Evolutionary conservation across 768 basidiomycete genomes (phyloP).

Genomic region (Trametes sanguinea): DNA sequence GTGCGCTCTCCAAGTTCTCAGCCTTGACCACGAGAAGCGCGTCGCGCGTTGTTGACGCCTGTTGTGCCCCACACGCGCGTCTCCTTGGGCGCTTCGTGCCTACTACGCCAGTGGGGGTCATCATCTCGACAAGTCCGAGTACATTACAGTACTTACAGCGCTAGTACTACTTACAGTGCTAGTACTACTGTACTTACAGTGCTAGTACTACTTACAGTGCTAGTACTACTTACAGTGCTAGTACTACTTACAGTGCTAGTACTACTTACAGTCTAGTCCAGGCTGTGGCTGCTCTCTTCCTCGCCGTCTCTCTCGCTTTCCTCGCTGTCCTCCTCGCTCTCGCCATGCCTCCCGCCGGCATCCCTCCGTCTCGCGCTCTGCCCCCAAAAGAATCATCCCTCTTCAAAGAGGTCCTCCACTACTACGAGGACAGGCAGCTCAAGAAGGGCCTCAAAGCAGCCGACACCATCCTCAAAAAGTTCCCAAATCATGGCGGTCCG

Average conservation of each 20-base stretch:
- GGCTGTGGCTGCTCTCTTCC: constrained; percentile 5
- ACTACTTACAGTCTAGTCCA: no score
- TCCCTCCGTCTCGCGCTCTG: constrained; percentile 53
- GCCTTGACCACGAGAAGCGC: constrained; percentile 3
- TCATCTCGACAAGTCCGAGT: neutral
- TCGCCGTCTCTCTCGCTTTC: neutral
- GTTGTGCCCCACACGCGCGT: constrained; percentile 9
- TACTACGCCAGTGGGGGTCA: no score
- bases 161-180: no score
- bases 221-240: neutral
- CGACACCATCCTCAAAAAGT: constrained; percentile 93
- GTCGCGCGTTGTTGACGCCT: constrained; percentile 27
- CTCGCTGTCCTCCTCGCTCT: constrained; percentile 7
- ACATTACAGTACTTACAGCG: no score
- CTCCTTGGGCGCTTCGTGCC: neutral
- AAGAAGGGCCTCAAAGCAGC: constrained; percentile 89
- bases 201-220: no score
- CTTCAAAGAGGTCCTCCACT: constrained; percentile 83
- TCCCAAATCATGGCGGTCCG: constrained; percentile 93
- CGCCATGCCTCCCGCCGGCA: constrained; percentile 30
- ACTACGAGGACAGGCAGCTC: constrained; percentile 88
- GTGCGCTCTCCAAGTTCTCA: no score
- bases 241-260: no score
- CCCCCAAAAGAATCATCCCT: constrained; percentile 82
- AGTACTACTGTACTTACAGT: neutral